Evolutionary conservation across 768 basidiomycete species (phyloP).

Genomic region (Amanita jacksonii): DNA sequence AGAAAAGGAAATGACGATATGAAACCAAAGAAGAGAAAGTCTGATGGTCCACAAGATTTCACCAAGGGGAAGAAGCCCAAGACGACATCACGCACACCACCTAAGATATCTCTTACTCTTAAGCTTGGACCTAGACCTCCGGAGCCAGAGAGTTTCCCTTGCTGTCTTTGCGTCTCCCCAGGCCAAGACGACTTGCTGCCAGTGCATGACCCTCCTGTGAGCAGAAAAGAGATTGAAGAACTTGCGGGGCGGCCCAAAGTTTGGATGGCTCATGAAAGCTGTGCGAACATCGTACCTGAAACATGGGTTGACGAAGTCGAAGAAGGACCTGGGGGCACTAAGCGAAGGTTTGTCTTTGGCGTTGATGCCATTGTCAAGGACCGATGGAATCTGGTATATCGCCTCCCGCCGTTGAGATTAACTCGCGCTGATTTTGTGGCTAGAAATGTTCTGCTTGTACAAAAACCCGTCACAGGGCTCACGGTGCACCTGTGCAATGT

Average conservation of each 20-base stretch:
- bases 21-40: constrained; percentile 28
- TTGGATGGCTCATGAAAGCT: constrained; percentile 76
- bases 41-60: constrained; percentile 24
- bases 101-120: constrained; percentile 49
- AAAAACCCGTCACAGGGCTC: constrained; percentile 54
- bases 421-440: constrained; percentile 3
- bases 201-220: constrained; percentile 59
- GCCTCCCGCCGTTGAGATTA: constrained; percentile 1
- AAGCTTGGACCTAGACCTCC: constrained; percentile 57
- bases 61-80: constrained; percentile 38
- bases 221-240: constrained; percentile 42
- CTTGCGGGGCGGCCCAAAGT: constrained; percentile 33
- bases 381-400: constrained; percentile 82
- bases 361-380: constrained; percentile 85
- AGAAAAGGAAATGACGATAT: constrained; percentile 17
- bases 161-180: constrained; percentile 57
- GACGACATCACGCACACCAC: constrained; percentile 15
- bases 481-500: constrained; percentile 85
- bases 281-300: constrained; percentile 79
- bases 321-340: constrained; percentile 24
- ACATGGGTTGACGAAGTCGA: constrained; percentile 81
- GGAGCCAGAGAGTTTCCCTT: constrained; percentile 50
- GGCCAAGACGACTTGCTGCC: constrained; percentile 44
- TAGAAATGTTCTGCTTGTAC: constrained; percentile 89
- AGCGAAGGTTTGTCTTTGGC: constrained; percentile 62